Evolutionary conservation across 164 flowering plant genomes (phyloP), one percentile per base, ranked within the genome.

Genomic region (Nymphaea colorata): DNA sequence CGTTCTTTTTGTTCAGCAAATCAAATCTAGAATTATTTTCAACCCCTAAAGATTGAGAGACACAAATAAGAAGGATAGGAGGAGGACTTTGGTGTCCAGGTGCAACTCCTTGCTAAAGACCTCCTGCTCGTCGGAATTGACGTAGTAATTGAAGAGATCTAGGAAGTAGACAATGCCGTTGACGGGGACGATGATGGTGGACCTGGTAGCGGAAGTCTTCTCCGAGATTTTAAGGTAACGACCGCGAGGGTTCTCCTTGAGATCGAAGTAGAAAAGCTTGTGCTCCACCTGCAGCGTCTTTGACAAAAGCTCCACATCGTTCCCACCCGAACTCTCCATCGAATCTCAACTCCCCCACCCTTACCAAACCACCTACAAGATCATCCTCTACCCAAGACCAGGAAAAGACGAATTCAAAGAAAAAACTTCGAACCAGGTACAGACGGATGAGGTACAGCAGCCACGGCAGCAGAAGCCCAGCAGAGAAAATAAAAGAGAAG

Each of bases 261-360:
- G 89, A 76, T 94, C 99, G 69, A 94, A 91, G 80, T 94, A 94
- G 80, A 94, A 94, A 5, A 94, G 87, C 82, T 94, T 94, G 85
- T 94, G 99, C 75, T 94, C 99, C 63, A 94, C 99, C 80, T 94
- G 99, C 11, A 94, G 80, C 2, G 99, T 94, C 75, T 90, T 94
- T 65, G 90, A 86, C 45, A 90, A 75, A 60, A 94, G 73, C 79
- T 94, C 99, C 65, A 91, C 92, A 73, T 94, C 99, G 72, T 76
- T 86, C 15, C 95, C 53, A 45, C 53, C 53, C 0, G 90, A 82
- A 71, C 76, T 41, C 81, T 87, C 77, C 83, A 90, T 92, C 62
- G 42, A 6, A 10, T 10, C 59, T 55, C 59, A 10, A 10, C 59
- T 10, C 73, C 64, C 42, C 62, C 69, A 18, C 65, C 69, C 69